phyloP scores from a whole-genome alignment of 2,329 filamentous ascomycete genomes.

The Colletotrichum sp. region DNA sequence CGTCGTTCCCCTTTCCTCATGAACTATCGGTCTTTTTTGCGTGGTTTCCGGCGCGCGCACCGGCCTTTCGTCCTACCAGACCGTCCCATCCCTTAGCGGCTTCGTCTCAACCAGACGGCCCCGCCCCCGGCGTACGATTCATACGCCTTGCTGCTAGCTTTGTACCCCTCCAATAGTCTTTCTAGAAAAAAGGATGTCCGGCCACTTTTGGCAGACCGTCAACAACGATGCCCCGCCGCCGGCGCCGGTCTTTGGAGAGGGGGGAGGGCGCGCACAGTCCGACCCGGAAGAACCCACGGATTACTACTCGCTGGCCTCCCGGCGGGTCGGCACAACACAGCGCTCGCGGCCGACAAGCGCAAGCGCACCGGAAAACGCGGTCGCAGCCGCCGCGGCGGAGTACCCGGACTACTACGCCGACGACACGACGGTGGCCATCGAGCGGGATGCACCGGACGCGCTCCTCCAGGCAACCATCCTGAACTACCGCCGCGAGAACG shows the following conservation, averaged over 20 bases:
- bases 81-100: neutral
- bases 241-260: neutral
- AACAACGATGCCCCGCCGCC: neutral
- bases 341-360: neutral
- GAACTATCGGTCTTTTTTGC: neutral
- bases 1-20: neutral
- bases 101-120: neutral
- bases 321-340: neutral
- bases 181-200: neutral
- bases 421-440: neutral
- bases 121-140: neutral
- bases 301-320: neutral
- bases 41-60: neutral
- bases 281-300: neutral
- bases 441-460: neutral
- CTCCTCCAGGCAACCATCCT: neutral
- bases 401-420: neutral
- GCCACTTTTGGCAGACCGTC: neutral
- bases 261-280: neutral
- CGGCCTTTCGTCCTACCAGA: neutral
- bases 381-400: neutral
- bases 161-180: neutral
- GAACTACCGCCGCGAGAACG: conserved; percentile 18
- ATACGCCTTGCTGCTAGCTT: neutral
- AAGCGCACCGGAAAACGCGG: neutral